These are phyloP conservation scores for Tetrapisispora namnaoensis DNA, from an alignment of 805 yeast species.

Conservation along the genomic window DNA sequence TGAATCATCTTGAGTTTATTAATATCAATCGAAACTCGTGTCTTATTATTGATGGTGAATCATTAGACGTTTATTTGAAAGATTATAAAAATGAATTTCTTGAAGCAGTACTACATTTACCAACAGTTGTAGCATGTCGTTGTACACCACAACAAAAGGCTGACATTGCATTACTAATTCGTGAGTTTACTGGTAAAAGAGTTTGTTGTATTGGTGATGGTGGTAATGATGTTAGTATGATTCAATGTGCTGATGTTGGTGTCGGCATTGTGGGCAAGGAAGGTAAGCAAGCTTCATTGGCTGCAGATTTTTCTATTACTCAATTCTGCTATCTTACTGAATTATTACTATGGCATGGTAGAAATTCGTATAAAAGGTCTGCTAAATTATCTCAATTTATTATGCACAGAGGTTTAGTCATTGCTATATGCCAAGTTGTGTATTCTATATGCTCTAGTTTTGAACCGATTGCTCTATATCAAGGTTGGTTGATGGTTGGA, in stretches of 20 bases:
- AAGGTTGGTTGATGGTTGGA: conserved; percentile 98
- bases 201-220: conserved; percentile 99
- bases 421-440: conserved; percentile 91
- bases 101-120: conserved; percentile 65
- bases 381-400: conserved; percentile 94
- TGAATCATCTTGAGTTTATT: conserved; percentile 65
- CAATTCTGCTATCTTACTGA: conserved; percentile 86
- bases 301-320: conserved; percentile 91
- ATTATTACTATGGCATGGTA: conserved; percentile 91
- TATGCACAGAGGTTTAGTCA: conserved; percentile 89
- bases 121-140: conserved; percentile 94
- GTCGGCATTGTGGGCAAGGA: conserved; percentile 99
- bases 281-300: conserved; percentile 93
- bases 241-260: conserved; percentile 97
- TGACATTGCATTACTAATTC: conserved; percentile 76
- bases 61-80: conserved; percentile 58
- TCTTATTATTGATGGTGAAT: conserved; percentile 88
- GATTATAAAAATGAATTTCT: conserved; percentile 65
- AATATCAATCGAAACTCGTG: conserved; percentile 48
- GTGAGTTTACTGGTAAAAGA: conserved; percentile 71
- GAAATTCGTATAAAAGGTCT: conserved; percentile 91
- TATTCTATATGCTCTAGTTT: conserved; percentile 77
- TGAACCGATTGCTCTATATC: conserved; percentile 89
- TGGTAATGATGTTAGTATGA: conserved; percentile 98
- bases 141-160: conserved; percentile 99